Base-by-base conservation (phyloP, 176 grass and related monocot genomes). In the Luzula sylvatica region DNA sequence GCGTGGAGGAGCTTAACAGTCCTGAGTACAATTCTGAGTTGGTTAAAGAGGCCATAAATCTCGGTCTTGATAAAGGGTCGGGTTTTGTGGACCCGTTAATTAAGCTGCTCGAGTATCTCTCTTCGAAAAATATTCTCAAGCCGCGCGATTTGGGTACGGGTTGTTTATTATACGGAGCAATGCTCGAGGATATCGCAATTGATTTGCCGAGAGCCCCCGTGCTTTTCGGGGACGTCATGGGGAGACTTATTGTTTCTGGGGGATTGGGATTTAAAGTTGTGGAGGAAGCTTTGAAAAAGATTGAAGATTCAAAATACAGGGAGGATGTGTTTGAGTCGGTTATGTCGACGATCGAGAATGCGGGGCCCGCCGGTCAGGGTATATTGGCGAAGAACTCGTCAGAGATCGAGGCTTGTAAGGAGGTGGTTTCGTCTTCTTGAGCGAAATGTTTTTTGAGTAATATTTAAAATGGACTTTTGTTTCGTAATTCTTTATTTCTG, bases 11-110 rank as follows among this genome's bases (percentile, higher is more conserved):
- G 72, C 58, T 98, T 23, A 68, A 87, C 40, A 77, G 60, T 38
- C 78, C 78, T 63, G 75, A 45, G 17, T 83, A 83, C 60, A 59
- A 98, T 55, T 73, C 85, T 29, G 81, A 98, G 66, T 46, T 98
- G 72, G 85, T 98, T 57, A 87, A 83, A 69, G 92, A 98, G 79
- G 85, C 92, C 19, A 77, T 90, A 38, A 87, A 90, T 70, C 46
- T 87, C 43, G 92, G 81, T 46, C 55, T 98, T 4, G 81, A 98
- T 23, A 90, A 98, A 46, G 92, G 92, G 9, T 20, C 58, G 3
- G 62, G 48, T 59, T 90, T 55, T 55, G 50, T 90, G 27, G 85
- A 90, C 40, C 78, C 85, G 16, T 66, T 98, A 19, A 50, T 80
- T 48, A 74, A 22, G 60, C 68, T 98, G 6, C 46, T 98, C 19